Base-by-base conservation (phyloP, 164 flowering plant genomes). In the Vitis cinerea region DNA sequence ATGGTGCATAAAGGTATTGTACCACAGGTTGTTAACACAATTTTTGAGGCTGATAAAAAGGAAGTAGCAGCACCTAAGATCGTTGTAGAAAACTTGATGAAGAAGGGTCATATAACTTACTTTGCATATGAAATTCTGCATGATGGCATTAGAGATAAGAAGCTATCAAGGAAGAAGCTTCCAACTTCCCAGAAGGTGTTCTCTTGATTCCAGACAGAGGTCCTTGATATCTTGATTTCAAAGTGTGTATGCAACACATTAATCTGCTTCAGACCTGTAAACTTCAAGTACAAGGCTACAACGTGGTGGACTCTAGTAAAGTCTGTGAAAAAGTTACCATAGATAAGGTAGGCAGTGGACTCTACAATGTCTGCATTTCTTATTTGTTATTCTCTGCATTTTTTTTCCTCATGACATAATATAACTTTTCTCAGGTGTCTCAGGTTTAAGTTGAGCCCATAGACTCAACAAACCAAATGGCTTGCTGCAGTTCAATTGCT, bases 41-140 rank as follows among this genome's bases (percentile, higher is more conserved):
- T 94, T 47, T 87, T 89, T 71, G 89, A 84, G 64, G 84, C 88
- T 66, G 88, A 86, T 74, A 94, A 91, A 74, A 91, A 60, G 83
- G 87, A 68, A 72, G 75, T 89, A n/a, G 97, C 92, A 13, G 94
- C 96, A 65, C 97, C 98, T 29, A 94, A 92, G 81, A 88, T 94
- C 64, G 84, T 92, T 56, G 84, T 94, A 67, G 95, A 92, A 56
- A 88, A 92, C 66, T 70, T 94, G 82, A 73, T 94, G 79, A 94
- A 81, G 84, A 90, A 86, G 74, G 65, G 90, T 60, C 74, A 77
- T 77, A 86, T 92, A 74, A 88, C 88, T 61, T 90, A 86, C 73
- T 79, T 75, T 74, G 77, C 92, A 2, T 92, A 91, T 77, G 96
- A 94, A 72, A 78, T 94, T 64, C 73, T 94, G 10, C 81, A 81